Conservation (phyloP, 108 stramenopile genomes). For the Fragilaria crotonensis region DNA sequence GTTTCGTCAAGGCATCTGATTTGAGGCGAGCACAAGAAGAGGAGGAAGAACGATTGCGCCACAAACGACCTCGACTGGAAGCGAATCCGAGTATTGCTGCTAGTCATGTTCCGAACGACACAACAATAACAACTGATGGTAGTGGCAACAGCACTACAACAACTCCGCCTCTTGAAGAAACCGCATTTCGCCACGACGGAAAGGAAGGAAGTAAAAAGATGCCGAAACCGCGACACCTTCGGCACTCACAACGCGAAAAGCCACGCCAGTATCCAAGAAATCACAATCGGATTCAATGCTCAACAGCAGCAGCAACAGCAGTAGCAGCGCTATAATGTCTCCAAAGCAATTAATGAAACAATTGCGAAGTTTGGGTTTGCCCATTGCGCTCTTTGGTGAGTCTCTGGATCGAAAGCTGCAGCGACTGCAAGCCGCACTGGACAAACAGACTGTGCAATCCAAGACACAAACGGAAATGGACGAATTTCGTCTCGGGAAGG, state of each 20-base stretch:
- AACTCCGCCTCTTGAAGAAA: conserved; percentile 9
- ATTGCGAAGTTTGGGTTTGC: conserved; percentile 55
- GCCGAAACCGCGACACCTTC: background rate
- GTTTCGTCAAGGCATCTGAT: conserved; percentile 44
- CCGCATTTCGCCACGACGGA: no score
- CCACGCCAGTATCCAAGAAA: no score
- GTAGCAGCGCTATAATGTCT: no score
- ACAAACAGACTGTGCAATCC: conserved; percentile 36
- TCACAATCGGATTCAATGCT: no score
- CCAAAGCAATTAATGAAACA: no score
- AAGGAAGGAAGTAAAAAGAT: conserved; percentile 3
- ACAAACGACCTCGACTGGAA: conserved; percentile 18
- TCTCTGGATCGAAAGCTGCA: conserved; percentile 5
- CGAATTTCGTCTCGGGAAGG: conserved; percentile 71
- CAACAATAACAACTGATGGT: conserved; percentile 17
- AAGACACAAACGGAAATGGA: conserved; percentile 47
- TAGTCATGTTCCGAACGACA: conserved; percentile 69
- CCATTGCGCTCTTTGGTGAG: conserved; percentile 75
- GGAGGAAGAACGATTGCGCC: conserved; percentile 31
- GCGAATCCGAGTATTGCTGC: conserved; percentile 52
- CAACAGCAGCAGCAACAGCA: no score
- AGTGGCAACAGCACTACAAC: conserved; percentile 38
- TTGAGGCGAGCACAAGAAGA: conserved; percentile 47
- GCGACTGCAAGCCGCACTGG: conserved; percentile 45
- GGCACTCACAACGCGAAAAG: background rate